Conservation (phyloP, 2,329 filamentous ascomycete species). For the Dendryphion nanum region DNA sequence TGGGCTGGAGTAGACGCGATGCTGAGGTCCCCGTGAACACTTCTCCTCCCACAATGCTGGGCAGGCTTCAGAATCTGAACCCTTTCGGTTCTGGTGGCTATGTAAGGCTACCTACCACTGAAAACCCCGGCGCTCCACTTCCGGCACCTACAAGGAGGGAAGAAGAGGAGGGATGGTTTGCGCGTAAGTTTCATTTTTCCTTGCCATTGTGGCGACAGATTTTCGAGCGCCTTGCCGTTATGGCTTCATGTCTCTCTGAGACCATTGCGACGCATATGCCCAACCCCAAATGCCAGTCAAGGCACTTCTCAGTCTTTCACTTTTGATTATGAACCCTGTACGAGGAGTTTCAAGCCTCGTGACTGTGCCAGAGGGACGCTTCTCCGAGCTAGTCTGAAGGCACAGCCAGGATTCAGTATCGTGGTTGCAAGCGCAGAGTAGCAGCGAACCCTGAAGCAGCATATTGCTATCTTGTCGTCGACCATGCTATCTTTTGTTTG, state of each 20-base stretch:
- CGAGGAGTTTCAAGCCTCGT: conserved; percentile 20
- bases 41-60: conserved; percentile 70
- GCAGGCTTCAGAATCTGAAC: conserved; percentile 80
- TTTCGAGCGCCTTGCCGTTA: background rate
- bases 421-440: background rate
- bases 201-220: conserved; percentile 14
- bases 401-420: conserved; percentile 10
- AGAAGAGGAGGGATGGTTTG: conserved; percentile 94
- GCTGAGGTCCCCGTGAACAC: conserved; percentile 74
- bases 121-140: conserved; percentile 77
- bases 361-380: conserved; percentile 22
- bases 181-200: conserved; percentile 66
- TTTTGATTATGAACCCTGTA: conserved; percentile 12
- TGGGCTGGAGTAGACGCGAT: conserved; percentile 90
- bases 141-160: conserved; percentile 82
- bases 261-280: conserved; percentile 7
- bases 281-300: conserved; percentile 15
- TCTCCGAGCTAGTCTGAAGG: conserved; percentile 23
- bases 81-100: conserved; percentile 85
- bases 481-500: background rate
- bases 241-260: conserved; percentile 1
- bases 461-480: too few relatives aligned
- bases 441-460: conserved; percentile 6
- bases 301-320: conserved; percentile 12
- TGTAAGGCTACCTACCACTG: conserved; percentile 83